Evolutionary conservation across 176 grass and related monocot genomes (phyloP).

Genomic region (Aechmea fasciata): DNA sequence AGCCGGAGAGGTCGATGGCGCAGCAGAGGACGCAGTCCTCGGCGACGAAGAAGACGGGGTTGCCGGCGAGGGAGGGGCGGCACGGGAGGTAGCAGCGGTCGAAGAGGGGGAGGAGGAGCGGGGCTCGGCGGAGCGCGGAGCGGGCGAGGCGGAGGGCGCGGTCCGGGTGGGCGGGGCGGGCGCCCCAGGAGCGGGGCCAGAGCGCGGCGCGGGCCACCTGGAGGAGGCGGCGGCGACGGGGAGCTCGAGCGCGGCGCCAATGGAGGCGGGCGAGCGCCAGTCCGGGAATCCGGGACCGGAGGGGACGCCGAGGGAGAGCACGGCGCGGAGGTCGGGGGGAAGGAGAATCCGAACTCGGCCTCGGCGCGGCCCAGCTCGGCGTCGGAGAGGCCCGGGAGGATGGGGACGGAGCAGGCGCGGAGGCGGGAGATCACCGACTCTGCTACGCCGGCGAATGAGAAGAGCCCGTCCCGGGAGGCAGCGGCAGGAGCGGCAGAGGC

Average conservation of each 20-base stretch:
- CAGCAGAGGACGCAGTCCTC: conserved; percentile 89
- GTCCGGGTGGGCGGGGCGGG: conserved; percentile 44
- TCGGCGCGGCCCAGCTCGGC: conserved; percentile 55
- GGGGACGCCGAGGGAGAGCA: conserved; percentile 52
- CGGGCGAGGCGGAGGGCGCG: conserved; percentile 52
- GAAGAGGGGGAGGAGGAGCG: conserved; percentile 66
- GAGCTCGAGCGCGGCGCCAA: conserved; percentile 46
- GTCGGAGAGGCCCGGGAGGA: conserved; percentile 56
- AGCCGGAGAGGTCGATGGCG: conserved; percentile 69
- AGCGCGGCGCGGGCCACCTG: conserved; percentile 50
- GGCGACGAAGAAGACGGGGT: conserved; percentile 87
- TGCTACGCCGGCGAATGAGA: conserved; percentile 56
- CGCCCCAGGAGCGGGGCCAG: conserved; percentile 73
- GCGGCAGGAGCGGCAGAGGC: conserved; percentile 27
- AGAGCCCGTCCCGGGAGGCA: conserved; percentile 44
- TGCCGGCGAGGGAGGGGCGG: conserved; percentile 64
- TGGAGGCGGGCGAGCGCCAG: conserved; percentile 37
- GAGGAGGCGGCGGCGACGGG: conserved; percentile 46
- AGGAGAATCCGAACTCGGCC: conserved; percentile 66
- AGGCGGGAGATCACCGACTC: conserved; percentile 50
- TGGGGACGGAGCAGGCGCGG: conserved; percentile 30
- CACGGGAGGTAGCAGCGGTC: conserved; percentile 89
- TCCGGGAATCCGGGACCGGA: conserved; percentile 64
- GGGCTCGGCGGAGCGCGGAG: conserved; percentile 55
- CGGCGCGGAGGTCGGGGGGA: conserved; percentile 94